A percentile compares a stretch with the other conserved stretches of the same genome.
Evolutionary conservation across 2,329 filamentous ascomycete species (phyloP).

Genomic region (Colletotrichum plurivorum): DNA sequence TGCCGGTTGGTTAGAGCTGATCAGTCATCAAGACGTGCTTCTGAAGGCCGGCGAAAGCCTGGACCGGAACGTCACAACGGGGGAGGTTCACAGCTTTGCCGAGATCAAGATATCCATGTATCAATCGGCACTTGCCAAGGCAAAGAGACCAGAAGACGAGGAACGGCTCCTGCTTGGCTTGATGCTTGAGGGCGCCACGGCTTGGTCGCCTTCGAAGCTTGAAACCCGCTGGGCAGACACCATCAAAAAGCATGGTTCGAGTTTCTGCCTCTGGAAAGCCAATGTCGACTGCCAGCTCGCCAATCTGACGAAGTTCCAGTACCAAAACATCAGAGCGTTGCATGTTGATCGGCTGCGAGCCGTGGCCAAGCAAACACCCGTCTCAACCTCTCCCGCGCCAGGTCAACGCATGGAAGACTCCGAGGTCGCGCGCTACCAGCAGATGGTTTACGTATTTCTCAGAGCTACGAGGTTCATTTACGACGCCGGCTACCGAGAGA

Average conservation of each 20-base stretch:
- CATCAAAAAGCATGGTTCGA: conserved; percentile 67
- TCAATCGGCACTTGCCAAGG: conserved; percentile 79
- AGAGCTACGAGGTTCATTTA: conserved; percentile 81
- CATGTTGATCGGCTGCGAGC: conserved; percentile 67
- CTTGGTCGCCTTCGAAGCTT: conserved; percentile 69
- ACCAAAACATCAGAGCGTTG: conserved; percentile 73
- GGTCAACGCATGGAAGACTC: neutral
- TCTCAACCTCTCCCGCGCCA: conserved; percentile 30
- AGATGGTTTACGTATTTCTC: conserved; percentile 79
- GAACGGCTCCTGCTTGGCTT: conserved; percentile 76
- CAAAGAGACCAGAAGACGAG: conserved; percentile 60
- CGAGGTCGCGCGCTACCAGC: conserved; percentile 47
- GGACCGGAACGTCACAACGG: conserved; percentile 63
- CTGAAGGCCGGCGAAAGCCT: conserved; percentile 64
- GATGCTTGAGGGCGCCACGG: conserved; percentile 79
- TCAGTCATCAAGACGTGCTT: conserved; percentile 81
- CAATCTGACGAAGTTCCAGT: conserved; percentile 75
- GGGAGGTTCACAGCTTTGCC: conserved; percentile 78
- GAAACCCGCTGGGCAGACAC: conserved; percentile 48
- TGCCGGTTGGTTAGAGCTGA: conserved; percentile 82
- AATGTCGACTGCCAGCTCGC: conserved; percentile 82
- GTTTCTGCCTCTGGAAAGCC: conserved; percentile 78
- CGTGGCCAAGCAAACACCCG: conserved; percentile 15
- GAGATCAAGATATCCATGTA: conserved; percentile 87
- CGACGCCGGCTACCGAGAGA: conserved; percentile 84